These are phyloP conservation scores for Fusarium scirpi DNA, from an alignment of 2,329 filamentous ascomycete species.

Conservation along the genomic window DNA sequence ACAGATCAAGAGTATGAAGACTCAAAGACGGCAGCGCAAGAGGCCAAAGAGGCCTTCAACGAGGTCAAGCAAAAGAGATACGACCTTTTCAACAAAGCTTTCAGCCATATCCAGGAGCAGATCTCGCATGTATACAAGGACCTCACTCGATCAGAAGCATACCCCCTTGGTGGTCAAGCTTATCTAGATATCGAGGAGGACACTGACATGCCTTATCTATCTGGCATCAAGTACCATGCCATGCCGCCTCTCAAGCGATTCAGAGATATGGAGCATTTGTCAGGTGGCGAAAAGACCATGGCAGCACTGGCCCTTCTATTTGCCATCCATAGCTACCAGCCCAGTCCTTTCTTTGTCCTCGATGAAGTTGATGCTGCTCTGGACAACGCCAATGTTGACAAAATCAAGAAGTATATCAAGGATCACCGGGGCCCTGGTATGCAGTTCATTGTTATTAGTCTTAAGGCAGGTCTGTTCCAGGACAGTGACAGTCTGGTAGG, in stretches of 20 bases:
- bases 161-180: conserved; percentile 88
- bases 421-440: conserved; percentile 96
- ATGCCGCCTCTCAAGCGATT: conserved; percentile 99
- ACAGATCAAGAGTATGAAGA: conserved; percentile 92
- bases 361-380: conserved; percentile 98
- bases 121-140: conserved; percentile 96
- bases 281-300: conserved; percentile 98
- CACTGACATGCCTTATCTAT: conserved; percentile 94
- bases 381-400: conserved; percentile 97
- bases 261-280: conserved; percentile 98
- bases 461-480: conserved; percentile 96
- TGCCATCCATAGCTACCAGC: conserved; percentile 95
- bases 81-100: conserved; percentile 95
- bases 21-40: conserved; percentile 78
- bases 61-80: conserved; percentile 84
- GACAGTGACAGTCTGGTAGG: conserved; percentile 96
- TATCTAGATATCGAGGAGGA: conserved; percentile 95
- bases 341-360: conserved; percentile 95
- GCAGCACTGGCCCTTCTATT: conserved; percentile 96
- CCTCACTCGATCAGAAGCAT: conserved; percentile 88
- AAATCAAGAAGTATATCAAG: conserved; percentile 95
- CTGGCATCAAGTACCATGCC: conserved; percentile 97
- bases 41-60: conserved; percentile 85
- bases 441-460: conserved; percentile 98
- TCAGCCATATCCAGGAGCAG: conserved; percentile 93